These are phyloP conservation scores for Saccharomycopsis fibuligera DNA, from an alignment of 805 yeast genomes.

Conservation along the genomic window DNA sequence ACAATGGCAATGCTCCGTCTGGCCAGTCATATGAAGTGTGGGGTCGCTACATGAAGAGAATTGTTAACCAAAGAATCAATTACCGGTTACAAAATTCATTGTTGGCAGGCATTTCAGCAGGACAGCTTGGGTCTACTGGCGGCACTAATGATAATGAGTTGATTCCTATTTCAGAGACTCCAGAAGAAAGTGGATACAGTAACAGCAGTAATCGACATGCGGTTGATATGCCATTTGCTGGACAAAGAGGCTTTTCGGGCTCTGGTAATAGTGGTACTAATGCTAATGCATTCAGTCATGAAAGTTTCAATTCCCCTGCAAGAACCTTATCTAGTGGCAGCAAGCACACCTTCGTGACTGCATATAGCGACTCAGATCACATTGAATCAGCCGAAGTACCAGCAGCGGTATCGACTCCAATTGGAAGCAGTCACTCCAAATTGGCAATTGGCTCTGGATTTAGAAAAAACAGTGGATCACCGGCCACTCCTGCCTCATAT, in stretches of 20 bases:
- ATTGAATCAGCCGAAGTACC: no score
- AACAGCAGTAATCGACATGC: background rate
- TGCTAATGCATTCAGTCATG: background rate
- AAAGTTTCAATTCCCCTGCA: background rate
- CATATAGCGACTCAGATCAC: constrained; percentile 5
- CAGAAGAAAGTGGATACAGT: background rate
- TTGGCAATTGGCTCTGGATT: no score
- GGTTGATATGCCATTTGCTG: background rate
- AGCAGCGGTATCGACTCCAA: no score
- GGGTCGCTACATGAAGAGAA: constrained; percentile 20
- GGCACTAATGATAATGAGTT: background rate
- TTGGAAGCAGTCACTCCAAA: no score
- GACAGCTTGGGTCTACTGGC: constrained; percentile 1
- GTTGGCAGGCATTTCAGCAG: no score
- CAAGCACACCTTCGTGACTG: constrained; percentile 11
- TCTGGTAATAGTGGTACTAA: no score
- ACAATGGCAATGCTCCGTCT: background rate
- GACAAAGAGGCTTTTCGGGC: no score
- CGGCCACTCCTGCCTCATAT: no score
- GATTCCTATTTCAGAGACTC: background rate
- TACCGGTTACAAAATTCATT: constrained; percentile 12
- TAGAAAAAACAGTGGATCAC: no score
- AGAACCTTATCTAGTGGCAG: constrained; percentile 6
- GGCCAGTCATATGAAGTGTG: constrained; percentile 14
- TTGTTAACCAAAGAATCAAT: constrained; percentile 18